These are phyloP conservation scores for Agarophyton chilense DNA, from an alignment of 23 red algal genomes.

Conservation along the genomic window DNA sequence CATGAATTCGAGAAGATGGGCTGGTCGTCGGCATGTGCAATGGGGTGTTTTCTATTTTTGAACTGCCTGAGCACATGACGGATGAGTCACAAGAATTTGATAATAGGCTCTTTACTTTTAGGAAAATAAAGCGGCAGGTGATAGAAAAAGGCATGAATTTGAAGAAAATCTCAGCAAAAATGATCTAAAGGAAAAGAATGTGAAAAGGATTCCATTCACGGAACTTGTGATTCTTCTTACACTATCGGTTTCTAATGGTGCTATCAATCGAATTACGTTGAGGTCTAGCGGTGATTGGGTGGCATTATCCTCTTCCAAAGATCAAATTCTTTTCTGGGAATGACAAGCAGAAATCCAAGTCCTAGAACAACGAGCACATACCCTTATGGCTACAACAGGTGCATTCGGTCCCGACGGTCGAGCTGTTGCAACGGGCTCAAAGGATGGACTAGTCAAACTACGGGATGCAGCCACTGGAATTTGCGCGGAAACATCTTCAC, in stretches of 20 bases:
- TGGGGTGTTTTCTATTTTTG: slow-evolving; percentile 82
- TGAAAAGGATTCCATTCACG: slow-evolving; percentile 47
- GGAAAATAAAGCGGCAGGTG: slow-evolving; percentile 11
- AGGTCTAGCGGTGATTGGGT: slow-evolving; percentile 92
- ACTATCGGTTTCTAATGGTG: slow-evolving; percentile 66
- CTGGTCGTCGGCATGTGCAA: slow-evolving; percentile 76
- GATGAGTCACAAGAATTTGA: slow-evolving; percentile 67
- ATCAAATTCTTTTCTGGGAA: slow-evolving; percentile 93
- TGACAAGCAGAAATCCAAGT: slow-evolving; percentile 95
- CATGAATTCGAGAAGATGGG: slow-evolving; percentile 37
- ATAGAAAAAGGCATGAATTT: not conserved
- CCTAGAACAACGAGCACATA: slow-evolving; percentile 93
- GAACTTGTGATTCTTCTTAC: slow-evolving; percentile 63
- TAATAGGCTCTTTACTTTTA: slow-evolving; percentile 54
- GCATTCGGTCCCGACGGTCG: slow-evolving; percentile 89
- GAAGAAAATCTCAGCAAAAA: not conserved
- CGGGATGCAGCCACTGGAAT: slow-evolving; percentile 84
- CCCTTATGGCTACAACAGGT: slow-evolving; percentile 61
- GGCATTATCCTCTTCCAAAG: slow-evolving; percentile 67
- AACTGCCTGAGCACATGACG: slow-evolving; percentile 73
- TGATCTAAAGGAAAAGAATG: not conserved
- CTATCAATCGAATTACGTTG: slow-evolving; percentile 60
- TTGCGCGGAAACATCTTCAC: slow-evolving; percentile 79
- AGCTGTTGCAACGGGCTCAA: slow-evolving; percentile 81
- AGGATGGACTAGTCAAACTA: slow-evolving; percentile 92